Conservation (phyloP, 1,284 basidiomycete genomes). For the Microbotryomycetes sp. region DNA sequence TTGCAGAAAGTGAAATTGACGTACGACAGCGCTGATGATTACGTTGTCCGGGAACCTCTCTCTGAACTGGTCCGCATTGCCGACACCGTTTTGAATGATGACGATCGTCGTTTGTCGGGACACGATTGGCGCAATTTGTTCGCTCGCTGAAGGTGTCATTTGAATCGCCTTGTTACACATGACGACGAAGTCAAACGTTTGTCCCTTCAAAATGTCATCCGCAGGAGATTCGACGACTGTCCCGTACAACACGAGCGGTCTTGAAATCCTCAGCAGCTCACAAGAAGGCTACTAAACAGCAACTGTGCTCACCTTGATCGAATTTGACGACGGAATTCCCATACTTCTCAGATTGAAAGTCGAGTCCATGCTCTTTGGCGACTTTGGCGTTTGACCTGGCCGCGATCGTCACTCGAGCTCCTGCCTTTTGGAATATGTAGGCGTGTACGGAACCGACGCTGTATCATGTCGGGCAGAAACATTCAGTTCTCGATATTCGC, state of each 20-base stretch:
- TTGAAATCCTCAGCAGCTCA: constrained; percentile 33
- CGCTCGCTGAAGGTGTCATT: constrained; percentile 40
- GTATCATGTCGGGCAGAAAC: neutral
- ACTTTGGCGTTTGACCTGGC: constrained; percentile 45
- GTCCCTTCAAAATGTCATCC: constrained; percentile 37
- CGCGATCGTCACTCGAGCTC: constrained; percentile 44
- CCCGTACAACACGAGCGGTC: constrained; percentile 24
- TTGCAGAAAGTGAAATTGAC: too few species aligned
- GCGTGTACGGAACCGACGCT: constrained; percentile 43
- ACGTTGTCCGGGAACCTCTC: constrained; percentile 43
- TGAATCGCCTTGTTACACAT: constrained; percentile 44
- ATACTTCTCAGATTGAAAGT: constrained; percentile 37
- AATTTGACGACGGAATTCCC: constrained; percentile 30
- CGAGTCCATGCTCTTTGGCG: constrained; percentile 41
- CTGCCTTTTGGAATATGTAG: constrained; percentile 42
- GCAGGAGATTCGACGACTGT: constrained; percentile 38
- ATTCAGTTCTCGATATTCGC: too few species aligned
- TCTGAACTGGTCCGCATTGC: constrained; percentile 46
- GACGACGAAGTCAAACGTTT: constrained; percentile 40
- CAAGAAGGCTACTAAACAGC: constrained; percentile 17
- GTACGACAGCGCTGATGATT: constrained; percentile 46
- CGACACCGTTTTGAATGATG: constrained; percentile 49
- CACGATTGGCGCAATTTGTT: constrained; percentile 39
- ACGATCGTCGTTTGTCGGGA: constrained; percentile 42
- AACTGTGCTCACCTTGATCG: constrained; percentile 4